Evolutionary conservation across 306 rosid genomes (phyloP), one percentile per base, ranked within the genome.

Genomic region (Prunus davidiana): DNA sequence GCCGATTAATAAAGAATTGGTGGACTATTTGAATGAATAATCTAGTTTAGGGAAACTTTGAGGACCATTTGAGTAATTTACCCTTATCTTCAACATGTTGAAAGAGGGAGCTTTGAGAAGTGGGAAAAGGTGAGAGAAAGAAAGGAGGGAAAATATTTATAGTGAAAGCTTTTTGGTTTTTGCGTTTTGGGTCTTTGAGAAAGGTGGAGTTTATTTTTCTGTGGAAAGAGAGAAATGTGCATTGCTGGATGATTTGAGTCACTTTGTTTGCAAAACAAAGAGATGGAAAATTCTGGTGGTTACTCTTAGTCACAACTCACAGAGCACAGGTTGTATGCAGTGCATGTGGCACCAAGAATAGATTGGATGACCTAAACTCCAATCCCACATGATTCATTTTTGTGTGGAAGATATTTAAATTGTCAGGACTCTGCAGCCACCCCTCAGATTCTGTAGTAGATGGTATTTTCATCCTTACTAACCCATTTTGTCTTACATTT

Each of bases 51-150:
- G 3, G 30, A 27, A 27, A 27, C 0, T 1, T 27, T 27, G 27
- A 27, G 27, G 27, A 27, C 27, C 2, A 27, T 27, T 27, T 27
- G 27, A 27, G 27, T 27, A 27, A 27, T 27, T 27, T 27, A 27
- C 2, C 27, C 27, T 2, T 16, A 80, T 4, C 52, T 77, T 86
- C 8, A 72, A 64, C 84, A 52, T 66, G 18, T 73, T 72, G 67
- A 24, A 10, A 41, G 54, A 72, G 3, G 51, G 63, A 72, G 60
- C 41, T 72, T 14, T 20, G 43, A 38, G 50, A 11, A 22, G 12
- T 60, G 64, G 32, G 32, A 25, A 12, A 24, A 28, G 27, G 52
- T 11, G 2, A 19, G 71, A 3, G 55, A 24, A 28, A 72, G 66
- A 54, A 56, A 32, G 8, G 34, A 18, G n/a, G 15, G 51, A 55